Percentiles rank a stretch among this genome's conserved stretches.
These are phyloP conservation scores for Salvia splendens DNA, from an alignment of 257 asterid species.

Conservation along the genomic window DNA sequence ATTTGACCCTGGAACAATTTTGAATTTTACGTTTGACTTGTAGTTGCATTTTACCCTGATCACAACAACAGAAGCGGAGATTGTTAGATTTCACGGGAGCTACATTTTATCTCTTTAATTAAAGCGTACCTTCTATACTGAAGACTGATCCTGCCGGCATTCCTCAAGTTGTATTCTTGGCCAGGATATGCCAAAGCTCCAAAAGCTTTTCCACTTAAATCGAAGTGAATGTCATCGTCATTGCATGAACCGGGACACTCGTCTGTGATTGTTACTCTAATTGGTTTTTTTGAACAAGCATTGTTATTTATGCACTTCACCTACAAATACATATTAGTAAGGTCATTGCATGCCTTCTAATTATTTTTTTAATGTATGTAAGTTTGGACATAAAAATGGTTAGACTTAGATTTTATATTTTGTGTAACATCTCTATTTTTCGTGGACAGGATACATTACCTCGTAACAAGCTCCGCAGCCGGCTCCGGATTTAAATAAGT, in stretches of 20 bases:
- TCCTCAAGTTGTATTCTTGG: not conserved
- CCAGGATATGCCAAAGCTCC: not conserved
- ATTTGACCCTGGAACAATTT: conserved; percentile 35
- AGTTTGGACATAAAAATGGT: no score
- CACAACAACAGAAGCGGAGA: no score
- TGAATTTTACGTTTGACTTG: conserved; percentile 24
- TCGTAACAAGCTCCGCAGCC: conserved; percentile 56
- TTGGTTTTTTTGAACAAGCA: not conserved
- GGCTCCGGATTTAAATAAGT: conserved; percentile 33
- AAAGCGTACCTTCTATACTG: not conserved
- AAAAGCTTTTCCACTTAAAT: conserved; percentile 7
- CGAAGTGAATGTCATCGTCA: not conserved
- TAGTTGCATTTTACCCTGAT: conserved; percentile 37
- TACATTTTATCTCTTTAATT: no score
- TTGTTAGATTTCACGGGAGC: no score
- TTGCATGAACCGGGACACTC: not conserved
- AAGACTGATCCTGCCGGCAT: not conserved
- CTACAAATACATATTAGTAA: conserved; percentile 6
- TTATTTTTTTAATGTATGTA: no score
- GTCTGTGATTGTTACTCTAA: not conserved
- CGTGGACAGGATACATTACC: conserved; percentile 10
- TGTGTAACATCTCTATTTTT: no score
- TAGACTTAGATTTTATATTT: no score
- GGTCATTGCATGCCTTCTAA: no score
- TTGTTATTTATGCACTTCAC: conserved; percentile 34